Percentiles rank a stretch among this genome's conserved stretches.
These are phyloP conservation scores for Sicyos edulis DNA, from an alignment of 306 rosid genomes.

Conservation along the genomic window DNA sequence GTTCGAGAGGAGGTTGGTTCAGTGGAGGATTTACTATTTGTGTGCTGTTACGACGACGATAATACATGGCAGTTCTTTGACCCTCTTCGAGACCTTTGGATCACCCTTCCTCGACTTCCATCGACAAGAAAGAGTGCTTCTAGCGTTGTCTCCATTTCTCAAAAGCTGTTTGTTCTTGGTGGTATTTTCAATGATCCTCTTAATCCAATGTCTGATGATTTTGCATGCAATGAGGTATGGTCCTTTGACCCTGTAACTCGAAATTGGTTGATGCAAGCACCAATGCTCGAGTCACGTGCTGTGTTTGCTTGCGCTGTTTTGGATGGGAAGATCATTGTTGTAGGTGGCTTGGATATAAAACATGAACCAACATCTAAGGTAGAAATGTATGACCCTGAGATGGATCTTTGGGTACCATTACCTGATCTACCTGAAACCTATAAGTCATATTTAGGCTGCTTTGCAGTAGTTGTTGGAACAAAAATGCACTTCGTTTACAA, in stretches of 20 bases:
- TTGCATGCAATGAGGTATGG: slow-evolving; percentile 30
- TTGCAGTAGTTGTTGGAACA: slow-evolving; percentile 64
- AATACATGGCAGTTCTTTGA: slow-evolving; percentile 88
- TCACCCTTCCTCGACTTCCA: slow-evolving; percentile 88
- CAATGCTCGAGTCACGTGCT: slow-evolving; percentile 82
- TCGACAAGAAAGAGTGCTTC: slow-evolving; percentile 48
- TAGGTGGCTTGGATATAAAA: slow-evolving; percentile 42
- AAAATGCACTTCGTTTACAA: slow-evolving; percentile 68
- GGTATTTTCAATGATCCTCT: slow-evolving; percentile 48
- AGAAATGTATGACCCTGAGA: slow-evolving; percentile 83
- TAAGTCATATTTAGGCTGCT: slow-evolving; percentile 43
- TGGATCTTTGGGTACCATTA: slow-evolving; percentile 64
- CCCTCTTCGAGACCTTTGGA: slow-evolving; percentile 75
- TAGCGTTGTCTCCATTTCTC: slow-evolving; percentile 68
- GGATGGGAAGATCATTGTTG: slow-evolving; percentile 81
- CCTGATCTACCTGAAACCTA: slow-evolving; percentile 77
- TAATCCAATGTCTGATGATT: slow-evolving; percentile 68
- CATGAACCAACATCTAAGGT: slow-evolving; percentile 55
- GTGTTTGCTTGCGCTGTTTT: slow-evolving; percentile 84
- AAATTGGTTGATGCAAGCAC: slow-evolving; percentile 62
- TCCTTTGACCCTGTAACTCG: slow-evolving; percentile 21
- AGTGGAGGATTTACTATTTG: slow-evolving; percentile 63
- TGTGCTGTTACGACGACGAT: slow-evolving; percentile 78
- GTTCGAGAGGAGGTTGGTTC: slow-evolving; percentile 72
- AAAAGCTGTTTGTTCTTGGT: slow-evolving; percentile 84